These are phyloP conservation scores for Westerdykella ornata DNA, from an alignment of 2,329 filamentous ascomycete species.

Conservation along the genomic window DNA sequence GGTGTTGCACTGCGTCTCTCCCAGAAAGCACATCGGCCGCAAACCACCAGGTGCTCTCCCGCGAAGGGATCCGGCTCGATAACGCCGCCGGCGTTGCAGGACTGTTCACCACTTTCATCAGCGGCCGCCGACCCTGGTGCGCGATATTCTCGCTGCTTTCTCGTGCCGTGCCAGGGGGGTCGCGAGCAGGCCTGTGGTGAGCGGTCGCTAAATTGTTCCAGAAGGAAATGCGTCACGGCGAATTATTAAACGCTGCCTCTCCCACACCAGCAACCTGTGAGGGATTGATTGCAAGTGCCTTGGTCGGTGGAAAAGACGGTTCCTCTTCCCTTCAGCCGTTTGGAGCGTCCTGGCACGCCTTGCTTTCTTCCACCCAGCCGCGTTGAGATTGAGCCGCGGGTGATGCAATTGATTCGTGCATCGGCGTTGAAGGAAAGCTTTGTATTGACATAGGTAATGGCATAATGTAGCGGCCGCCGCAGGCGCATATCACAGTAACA, in stretches of 20 bases:
- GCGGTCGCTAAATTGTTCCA: constrained; percentile 11
- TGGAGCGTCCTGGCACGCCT: constrained; percentile 4
- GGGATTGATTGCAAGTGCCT: constrained; percentile 21
- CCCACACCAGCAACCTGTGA: constrained; percentile 13
- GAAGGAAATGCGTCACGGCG: constrained; percentile 10
- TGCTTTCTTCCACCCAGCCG: constrained; percentile 12
- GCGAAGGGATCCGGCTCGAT: constrained; percentile 18
- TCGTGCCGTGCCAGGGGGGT: constrained; percentile 3
- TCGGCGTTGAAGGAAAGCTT: constrained; percentile 10
- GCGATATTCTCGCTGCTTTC: constrained; percentile 12
- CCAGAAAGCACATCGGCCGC: constrained; percentile 23
- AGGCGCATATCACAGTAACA: constrained; percentile 21
- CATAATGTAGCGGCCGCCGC: constrained; percentile 8
- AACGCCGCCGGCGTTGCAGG: constrained; percentile 13
- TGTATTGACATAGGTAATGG: constrained; percentile 15
- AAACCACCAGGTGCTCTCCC: constrained; percentile 4
- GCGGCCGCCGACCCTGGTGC: constrained; percentile 5
- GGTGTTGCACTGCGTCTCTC: constrained; percentile 18
- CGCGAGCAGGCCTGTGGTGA: constrained; percentile 7
- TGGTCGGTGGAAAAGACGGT: constrained; percentile 9
- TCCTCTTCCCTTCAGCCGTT: constrained; percentile 23
- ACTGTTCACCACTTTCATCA: constrained; percentile 1
- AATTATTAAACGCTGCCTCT: constrained; percentile 9
- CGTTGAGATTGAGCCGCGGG: constrained; percentile 7
- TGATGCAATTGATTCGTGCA: constrained; percentile 10